Evolutionary conservation across 2,329 filamentous ascomycete genomes (phyloP).

Genomic region (Monilinia laxa): DNA sequence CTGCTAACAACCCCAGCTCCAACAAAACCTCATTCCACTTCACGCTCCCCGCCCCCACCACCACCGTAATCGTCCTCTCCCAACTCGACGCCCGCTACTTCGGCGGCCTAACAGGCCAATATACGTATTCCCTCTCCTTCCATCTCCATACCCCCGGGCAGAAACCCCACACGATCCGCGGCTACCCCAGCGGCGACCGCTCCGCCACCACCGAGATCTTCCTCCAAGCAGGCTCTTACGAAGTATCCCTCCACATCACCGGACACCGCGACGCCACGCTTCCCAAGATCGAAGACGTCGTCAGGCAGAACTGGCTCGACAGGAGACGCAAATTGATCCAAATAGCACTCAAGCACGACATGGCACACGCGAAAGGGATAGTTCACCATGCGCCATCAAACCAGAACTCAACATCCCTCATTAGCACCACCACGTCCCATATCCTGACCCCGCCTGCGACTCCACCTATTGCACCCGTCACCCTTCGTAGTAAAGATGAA

Average conservation of each 20-base stretch:
- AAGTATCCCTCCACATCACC: constrained; percentile 54
- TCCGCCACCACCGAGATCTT: constrained; percentile 57
- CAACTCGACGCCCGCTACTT: constrained; percentile 59
- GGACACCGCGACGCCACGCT: constrained; percentile 46
- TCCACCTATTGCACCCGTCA: not conserved
- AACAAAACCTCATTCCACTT: constrained; percentile 59
- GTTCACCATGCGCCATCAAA: not conserved
- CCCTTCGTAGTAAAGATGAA: not conserved
- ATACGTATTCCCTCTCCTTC: constrained; percentile 46
- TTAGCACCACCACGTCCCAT: not conserved
- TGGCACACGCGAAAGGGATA: constrained; percentile 57
- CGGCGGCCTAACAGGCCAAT: constrained; percentile 58
- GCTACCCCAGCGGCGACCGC: constrained; percentile 47
- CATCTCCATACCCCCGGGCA: constrained; percentile 50
- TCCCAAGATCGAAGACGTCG: constrained; percentile 47
- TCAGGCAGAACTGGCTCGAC: constrained; percentile 52
- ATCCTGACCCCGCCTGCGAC: not conserved
- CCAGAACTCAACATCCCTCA: too few relatives aligned
- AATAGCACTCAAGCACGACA: constrained; percentile 56
- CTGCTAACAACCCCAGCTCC: constrained; percentile 43
- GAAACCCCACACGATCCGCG: constrained; percentile 56
- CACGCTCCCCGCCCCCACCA: constrained; percentile 52
- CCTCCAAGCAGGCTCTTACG: constrained; percentile 56
- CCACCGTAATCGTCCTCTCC: constrained; percentile 56
- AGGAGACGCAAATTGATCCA: constrained; percentile 54